Conservation (phyloP, 331 rosid species). For the Prunus yedoensis region DNA sequence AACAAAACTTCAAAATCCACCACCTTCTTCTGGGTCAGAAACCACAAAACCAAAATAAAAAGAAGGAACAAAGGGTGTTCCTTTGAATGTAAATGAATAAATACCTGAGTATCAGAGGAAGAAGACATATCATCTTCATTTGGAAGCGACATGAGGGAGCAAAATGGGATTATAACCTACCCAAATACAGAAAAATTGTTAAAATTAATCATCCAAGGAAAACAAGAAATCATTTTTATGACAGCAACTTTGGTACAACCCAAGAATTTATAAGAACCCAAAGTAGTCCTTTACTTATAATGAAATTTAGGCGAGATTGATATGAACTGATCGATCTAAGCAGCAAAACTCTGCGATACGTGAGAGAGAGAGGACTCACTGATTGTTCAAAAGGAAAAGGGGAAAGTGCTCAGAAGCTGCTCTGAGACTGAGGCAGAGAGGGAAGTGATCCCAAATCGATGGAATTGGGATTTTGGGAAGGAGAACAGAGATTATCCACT, state of each 20-base stretch:
- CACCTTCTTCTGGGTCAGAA: constrained; percentile 8
- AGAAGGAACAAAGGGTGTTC: background rate
- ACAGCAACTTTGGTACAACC: background rate
- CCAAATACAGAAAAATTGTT: background rate
- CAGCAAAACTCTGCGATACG: background rate
- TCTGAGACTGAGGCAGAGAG: background rate
- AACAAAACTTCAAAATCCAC: background rate
- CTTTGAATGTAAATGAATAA: constrained; percentile 30
- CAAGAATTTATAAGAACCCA: background rate
- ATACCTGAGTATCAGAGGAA: constrained; percentile 59
- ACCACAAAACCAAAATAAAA: background rate
- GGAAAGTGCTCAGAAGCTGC: background rate
- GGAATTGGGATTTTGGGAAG: background rate
- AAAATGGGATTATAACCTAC: constrained; percentile 13
- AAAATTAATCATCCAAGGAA: background rate
- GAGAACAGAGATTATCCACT: background rate
- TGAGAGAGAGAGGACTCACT: constrained; percentile 10
- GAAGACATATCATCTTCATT: constrained; percentile 60
- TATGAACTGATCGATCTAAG: background rate
- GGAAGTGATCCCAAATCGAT: background rate
- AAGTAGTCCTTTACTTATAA: too few species aligned
- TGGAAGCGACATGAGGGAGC: constrained; percentile 56
- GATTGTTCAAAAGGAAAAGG: constrained; percentile 16
- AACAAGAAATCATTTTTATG: background rate
- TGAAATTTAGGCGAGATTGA: too few species aligned